Conservation (phyloP, 208 protist species). For the Acanthamoeba healyi region DNA sequence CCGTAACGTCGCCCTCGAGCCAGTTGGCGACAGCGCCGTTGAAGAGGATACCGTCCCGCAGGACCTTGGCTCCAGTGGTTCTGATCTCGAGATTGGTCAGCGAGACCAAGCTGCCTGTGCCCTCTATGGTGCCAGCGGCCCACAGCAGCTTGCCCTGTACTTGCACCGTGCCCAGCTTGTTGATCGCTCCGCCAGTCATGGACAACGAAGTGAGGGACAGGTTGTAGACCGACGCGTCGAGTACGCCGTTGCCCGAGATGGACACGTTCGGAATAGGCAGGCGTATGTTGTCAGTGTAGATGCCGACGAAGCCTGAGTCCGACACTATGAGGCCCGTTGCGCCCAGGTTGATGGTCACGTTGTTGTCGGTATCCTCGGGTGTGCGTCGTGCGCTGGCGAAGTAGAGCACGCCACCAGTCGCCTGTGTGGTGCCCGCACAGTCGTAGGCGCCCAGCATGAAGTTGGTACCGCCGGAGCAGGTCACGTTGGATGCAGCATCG, state of each 20-base stretch:
- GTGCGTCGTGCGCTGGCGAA: too few relatives aligned
- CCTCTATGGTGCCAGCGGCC: conserved; percentile 19
- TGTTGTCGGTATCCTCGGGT: neutral
- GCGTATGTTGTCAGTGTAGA: conserved; percentile 53
- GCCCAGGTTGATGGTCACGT: neutral
- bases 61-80: conserved; percentile 4
- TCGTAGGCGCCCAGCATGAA: conserved; percentile 68
- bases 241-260: conserved; percentile 32
- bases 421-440: neutral
- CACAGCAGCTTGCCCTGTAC: conserved; percentile 27
- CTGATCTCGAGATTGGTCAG: neutral
- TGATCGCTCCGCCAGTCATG: conserved; percentile 3
- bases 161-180: conserved; percentile 48
- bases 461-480: conserved; percentile 58
- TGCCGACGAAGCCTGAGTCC: conserved; percentile 52
- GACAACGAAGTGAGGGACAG: neutral
- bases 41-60: conserved; percentile 50
- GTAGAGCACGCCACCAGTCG: conserved; percentile 58
- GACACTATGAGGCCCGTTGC: conserved; percentile 4
- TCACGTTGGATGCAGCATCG: conserved; percentile 58
- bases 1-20: neutral
- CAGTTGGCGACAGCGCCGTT: conserved; percentile 31
- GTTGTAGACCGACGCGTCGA: conserved; percentile 70
- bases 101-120: conserved; percentile 11
- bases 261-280: neutral